Evolutionary conservation across 1,284 basidiomycete species (phyloP).

Genomic region (Melampsora americana): DNA sequence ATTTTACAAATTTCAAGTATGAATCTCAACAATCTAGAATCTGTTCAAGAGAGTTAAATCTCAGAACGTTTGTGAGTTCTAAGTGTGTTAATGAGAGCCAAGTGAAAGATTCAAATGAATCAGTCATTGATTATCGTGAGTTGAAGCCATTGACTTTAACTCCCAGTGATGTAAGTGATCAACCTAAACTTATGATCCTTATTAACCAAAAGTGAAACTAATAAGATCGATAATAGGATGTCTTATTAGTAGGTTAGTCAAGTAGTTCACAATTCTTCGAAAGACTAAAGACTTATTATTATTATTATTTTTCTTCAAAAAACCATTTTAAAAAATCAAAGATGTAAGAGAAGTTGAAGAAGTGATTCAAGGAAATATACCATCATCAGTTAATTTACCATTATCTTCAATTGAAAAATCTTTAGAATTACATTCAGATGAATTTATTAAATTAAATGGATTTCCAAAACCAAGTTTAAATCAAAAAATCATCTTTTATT

Average conservation of each 20-base stretch:
- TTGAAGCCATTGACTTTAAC: conserved; percentile 76
- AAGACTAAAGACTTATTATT: conserved; percentile 48
- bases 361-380: conserved; percentile 88
- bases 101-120: neutral
- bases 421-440: conserved; percentile 63
- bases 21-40: neutral
- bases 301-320: too few species aligned
- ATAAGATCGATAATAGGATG: conserved; percentile 60
- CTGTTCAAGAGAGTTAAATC: neutral
- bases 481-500: conserved; percentile 89
- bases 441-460: conserved; percentile 62
- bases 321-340: too few species aligned
- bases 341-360: conserved; percentile 92
- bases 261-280: neutral
- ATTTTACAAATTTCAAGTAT: neutral
- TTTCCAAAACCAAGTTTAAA: conserved; percentile 73
- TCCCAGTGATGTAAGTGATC: conserved; percentile 69
- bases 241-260: conserved; percentile 66
- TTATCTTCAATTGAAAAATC: conserved; percentile 73
- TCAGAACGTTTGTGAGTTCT: neutral
- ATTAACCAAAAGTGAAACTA: conserved; percentile 11
- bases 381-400: conserved; percentile 89
- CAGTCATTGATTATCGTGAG: conserved; percentile 70
- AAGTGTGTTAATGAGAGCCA: too few species aligned
- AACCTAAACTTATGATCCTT: conserved; percentile 13